Evolutionary conservation across 441 rosid species (phyloP).

Genomic region (Adansonia gregorii): DNA sequence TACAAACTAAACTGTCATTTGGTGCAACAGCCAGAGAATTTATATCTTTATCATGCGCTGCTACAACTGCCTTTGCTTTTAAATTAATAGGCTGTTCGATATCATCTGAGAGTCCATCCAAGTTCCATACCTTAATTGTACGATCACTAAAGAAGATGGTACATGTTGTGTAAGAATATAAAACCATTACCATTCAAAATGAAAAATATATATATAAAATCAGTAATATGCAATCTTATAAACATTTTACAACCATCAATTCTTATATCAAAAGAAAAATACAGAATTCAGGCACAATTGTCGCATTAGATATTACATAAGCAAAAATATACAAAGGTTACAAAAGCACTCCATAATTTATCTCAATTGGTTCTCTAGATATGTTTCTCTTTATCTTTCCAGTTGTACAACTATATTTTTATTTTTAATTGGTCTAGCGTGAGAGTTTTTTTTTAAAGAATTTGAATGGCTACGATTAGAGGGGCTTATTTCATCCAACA

Average conservation of each 20-base stretch:
- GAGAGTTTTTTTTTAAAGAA: neutral
- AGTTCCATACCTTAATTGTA: slow-evolving; percentile 90
- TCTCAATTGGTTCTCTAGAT: neutral
- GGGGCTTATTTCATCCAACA: neutral
- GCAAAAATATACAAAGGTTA: neutral
- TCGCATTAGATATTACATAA: neutral
- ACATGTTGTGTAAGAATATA: neutral
- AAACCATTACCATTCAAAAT: neutral
- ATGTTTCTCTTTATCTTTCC: neutral
- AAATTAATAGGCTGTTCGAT: slow-evolving; percentile 60
- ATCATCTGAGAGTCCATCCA: slow-evolving; percentile 65
- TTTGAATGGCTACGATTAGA: neutral
- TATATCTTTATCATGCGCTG: slow-evolving; percentile 93
- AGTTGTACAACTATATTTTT: neutral
- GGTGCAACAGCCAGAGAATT: slow-evolving; percentile 90
- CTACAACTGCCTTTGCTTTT: slow-evolving; percentile 88
- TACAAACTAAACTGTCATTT: slow-evolving; percentile 87
- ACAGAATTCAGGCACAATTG: neutral
- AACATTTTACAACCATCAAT: slow-evolving; percentile 2
- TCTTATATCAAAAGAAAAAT: neutral
- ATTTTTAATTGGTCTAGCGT: neutral
- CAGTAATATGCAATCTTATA: neutral
- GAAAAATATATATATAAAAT: neutral
- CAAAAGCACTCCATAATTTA: slow-evolving; percentile 13
- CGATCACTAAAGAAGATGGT: slow-evolving; percentile 65